Evolutionary conservation across 371 early-diverging fungal species (phyloP).

Genomic region (Fennellomyces sp.): DNA sequence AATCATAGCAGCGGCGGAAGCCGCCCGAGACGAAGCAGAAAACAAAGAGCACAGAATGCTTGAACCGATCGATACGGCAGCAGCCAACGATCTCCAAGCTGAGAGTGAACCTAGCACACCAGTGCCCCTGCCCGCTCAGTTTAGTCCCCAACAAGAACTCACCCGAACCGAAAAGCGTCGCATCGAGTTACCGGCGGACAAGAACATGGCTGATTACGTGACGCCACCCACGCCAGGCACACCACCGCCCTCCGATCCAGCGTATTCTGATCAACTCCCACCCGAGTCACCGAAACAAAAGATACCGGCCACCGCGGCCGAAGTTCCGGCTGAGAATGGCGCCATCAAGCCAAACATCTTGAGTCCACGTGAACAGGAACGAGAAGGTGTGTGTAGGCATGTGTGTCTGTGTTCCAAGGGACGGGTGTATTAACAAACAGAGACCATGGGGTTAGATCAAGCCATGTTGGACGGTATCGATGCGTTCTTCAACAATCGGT

Average conservation of each 20-base stretch:
- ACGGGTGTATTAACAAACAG: background rate
- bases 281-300: background rate
- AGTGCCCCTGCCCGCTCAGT: constrained; percentile 7
- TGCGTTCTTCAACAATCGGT: constrained; percentile 55
- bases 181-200: constrained; percentile 27
- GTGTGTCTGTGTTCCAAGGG: background rate
- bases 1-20: constrained; percentile 12
- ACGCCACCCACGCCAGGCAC: constrained; percentile 49
- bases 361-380: constrained; percentile 17
- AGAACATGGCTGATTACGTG: constrained; percentile 52
- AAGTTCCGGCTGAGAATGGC: background rate
- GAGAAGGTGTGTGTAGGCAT: constrained; percentile 5
- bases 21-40: constrained; percentile 7
- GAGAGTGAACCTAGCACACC: constrained; percentile 14
- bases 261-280: constrained; percentile 1
- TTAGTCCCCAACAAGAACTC: constrained; percentile 9
- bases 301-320: background rate
- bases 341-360: constrained; percentile 3
- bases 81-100: background rate
- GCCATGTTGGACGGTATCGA: constrained; percentile 47
- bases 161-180: background rate
- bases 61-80: background rate
- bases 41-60: constrained; percentile 3
- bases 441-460: constrained; percentile 31
- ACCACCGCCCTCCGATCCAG: constrained; percentile 16